Evolutionary conservation across 192 early-diverging fungal species (phyloP), one percentile per base, ranked within the genome.

Genomic region (Backusella macrospora): DNA sequence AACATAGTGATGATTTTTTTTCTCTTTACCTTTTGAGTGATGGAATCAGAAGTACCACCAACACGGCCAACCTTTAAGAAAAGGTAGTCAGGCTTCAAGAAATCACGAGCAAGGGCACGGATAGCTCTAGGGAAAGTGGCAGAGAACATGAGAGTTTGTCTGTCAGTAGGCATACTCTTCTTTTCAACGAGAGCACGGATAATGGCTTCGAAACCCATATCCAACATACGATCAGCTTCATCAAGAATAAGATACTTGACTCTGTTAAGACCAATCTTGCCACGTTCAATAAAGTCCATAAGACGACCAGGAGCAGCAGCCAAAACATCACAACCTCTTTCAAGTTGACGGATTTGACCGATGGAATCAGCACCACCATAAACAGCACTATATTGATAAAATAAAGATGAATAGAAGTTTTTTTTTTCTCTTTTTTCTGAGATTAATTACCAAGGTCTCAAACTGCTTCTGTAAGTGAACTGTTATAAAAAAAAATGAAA

Each of bases 181-280:
- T 79, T 71, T 71, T 86, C 80, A 23, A 98, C 92, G 70, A 99
- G 94, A 55, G 89, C 82, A 52, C 98, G 88, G 69, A 99, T 95
- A 76, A 96, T 91, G 13, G 89, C 86, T 85, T 97, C 98, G 78
- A 99, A 99, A 65, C 97, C 97, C 96, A 98, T 98, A 78, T 98
- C 97, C 78, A 99, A 86, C 94, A 96, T 96, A 59, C 94, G 92
- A 79, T 93, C 93, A n/a, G 94, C 94, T 78, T 95, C 94, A 80
- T 95, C 94, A 48, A 95, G 84, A 13, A 94, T 83, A 34, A 90
- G 80, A 75, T 85, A 86, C 68, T 88, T 85, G 81, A 98, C 90
- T 74, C 84, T 82, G 21, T 80, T 69, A 34, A 99, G 89, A 23
- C 90, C 89, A 55, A 98, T 77, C 68, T 88, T 82, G 6, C 89